Evolutionary conservation across 805 yeast species (phyloP).

Genomic region (Lachancea meyersii): DNA sequence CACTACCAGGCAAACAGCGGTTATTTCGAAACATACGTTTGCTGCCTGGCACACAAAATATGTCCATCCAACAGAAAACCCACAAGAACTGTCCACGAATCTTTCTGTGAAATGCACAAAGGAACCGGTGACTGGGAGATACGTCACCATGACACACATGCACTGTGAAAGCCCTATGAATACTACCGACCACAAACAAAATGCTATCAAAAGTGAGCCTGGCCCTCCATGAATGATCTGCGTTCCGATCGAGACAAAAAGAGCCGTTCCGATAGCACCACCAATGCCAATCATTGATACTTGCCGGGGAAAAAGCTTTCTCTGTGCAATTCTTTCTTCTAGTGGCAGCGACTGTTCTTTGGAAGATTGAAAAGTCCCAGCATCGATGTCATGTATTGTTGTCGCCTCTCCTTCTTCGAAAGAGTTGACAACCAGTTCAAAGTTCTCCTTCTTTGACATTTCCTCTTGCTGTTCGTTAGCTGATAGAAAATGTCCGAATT

Average conservation of each 20-base stretch:
- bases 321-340: conserved; percentile 6
- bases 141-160: conserved; percentile 53
- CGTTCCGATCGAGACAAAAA: conserved; percentile 7
- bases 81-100: conserved; percentile 60
- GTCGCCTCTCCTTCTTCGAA: no score
- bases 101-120: conserved; percentile 54
- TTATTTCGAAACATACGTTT: conserved; percentile 56
- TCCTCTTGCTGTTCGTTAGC: no score
- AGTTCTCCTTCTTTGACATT: no score
- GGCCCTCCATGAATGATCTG: conserved; percentile 43
- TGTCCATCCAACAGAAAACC: conserved; percentile 68
- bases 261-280: conserved; percentile 68
- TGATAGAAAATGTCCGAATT: no score
- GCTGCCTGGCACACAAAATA: conserved; percentile 61
- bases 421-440: no score
- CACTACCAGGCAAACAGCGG: conserved; percentile 52
- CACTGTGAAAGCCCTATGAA: conserved; percentile 17
- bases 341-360: no score
- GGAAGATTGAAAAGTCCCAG: no score
- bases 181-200: conserved; percentile 16
- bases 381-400: no score
- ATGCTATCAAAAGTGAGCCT: conserved; percentile 46
- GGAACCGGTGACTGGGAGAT: conserved; percentile 51
- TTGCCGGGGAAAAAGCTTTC: conserved; percentile 51
- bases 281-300: conserved; percentile 76